These are phyloP conservation scores for Globisporangium polare DNA, from an alignment of 352 stramenopile species.

Conservation along the genomic window DNA sequence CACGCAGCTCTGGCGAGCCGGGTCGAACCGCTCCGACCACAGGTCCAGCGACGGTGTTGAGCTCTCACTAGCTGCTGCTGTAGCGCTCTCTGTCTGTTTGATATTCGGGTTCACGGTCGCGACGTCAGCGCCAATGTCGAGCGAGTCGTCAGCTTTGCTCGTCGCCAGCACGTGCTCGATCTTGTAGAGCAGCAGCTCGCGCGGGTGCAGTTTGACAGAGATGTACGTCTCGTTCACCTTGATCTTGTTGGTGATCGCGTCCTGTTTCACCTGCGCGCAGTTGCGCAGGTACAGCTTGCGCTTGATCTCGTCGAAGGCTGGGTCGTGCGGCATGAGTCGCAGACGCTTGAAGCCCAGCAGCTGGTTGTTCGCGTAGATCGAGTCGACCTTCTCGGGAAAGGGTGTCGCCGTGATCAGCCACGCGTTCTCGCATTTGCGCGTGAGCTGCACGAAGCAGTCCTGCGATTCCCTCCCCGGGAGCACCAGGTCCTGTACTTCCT, in stretches of 20 bases:
- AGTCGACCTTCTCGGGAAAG: conserved; percentile 73
- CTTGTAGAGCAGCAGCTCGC: conserved; percentile 69
- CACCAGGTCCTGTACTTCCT: conserved; percentile 86
- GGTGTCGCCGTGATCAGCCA: conserved; percentile 86
- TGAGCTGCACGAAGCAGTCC: conserved; percentile 86
- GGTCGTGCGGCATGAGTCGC: conserved; percentile 55
- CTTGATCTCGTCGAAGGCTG: conserved; percentile 86
- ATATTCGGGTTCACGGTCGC: conserved; percentile 19
- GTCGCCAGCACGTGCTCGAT: conserved; percentile 53
- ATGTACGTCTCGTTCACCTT: conserved; percentile 72
- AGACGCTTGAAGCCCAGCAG: conserved; percentile 79
- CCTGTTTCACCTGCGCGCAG: conserved; percentile 75
- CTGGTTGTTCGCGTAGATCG: conserved; percentile 89
- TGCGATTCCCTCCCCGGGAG: conserved; percentile 61
- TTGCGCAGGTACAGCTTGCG: conserved; percentile 84
- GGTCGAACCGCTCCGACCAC: conserved; percentile 49
- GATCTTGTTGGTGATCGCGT: conserved; percentile 79
- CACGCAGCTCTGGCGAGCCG: conserved; percentile 58
- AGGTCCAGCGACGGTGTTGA: conserved; percentile 4
- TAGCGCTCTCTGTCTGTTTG: background rate
- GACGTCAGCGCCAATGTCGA: conserved; percentile 44
- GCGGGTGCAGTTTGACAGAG: conserved; percentile 60
- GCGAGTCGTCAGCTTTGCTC: conserved; percentile 30
- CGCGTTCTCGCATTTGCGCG: conserved; percentile 63
- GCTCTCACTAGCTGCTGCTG: background rate